phyloP scores from a whole-genome alignment of 2,329 filamentous ascomycete genomes.

The Fusarium hostae region DNA sequence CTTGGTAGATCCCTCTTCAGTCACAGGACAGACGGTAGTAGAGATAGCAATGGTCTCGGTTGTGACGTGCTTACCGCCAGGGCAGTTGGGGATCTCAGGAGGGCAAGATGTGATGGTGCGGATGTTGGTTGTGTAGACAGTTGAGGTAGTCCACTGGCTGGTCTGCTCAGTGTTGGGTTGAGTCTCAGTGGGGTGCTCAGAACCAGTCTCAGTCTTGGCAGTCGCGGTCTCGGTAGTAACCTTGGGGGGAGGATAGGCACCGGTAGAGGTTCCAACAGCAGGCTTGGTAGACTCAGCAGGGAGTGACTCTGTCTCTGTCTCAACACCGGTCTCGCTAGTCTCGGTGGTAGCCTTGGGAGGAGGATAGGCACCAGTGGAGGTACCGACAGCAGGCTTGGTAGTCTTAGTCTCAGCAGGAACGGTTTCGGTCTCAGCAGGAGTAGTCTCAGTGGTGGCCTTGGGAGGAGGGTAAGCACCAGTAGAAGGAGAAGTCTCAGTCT shows the following conservation, averaged over 20 bases:
- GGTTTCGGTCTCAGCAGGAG: not conserved
- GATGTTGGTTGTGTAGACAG: slow-evolving; percentile 39
- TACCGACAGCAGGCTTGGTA: not conserved
- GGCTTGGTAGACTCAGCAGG: not conserved
- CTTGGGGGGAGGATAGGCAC: slow-evolving; percentile 6
- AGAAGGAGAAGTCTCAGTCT: not conserved
- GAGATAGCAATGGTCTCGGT: slow-evolving; percentile 41
- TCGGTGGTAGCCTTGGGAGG: not conserved
- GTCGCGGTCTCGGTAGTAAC: not conserved
- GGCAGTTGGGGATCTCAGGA: slow-evolving; percentile 37
- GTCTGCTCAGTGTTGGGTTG: not conserved
- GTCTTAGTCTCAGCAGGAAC: not conserved
- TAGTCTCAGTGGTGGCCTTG: not conserved
- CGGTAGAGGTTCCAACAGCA: not conserved
- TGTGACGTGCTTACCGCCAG: slow-evolving; percentile 19
- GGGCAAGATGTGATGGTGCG: slow-evolving; percentile 36
- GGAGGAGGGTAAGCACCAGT: slow-evolving; percentile 6
- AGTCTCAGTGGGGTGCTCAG: slow-evolving; percentile 1
- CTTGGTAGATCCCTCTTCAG: slow-evolving; percentile 8
- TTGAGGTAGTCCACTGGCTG: slow-evolving; percentile 29
- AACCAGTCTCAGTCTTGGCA: not conserved
- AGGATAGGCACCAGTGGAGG: not conserved
- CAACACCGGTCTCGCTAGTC: not conserved
- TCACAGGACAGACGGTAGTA: slow-evolving; percentile 40
- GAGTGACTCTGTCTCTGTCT: not conserved